Evolutionary conservation across 2,329 filamentous ascomycete genomes (phyloP).

Genomic region (Neonectria sp.): DNA sequence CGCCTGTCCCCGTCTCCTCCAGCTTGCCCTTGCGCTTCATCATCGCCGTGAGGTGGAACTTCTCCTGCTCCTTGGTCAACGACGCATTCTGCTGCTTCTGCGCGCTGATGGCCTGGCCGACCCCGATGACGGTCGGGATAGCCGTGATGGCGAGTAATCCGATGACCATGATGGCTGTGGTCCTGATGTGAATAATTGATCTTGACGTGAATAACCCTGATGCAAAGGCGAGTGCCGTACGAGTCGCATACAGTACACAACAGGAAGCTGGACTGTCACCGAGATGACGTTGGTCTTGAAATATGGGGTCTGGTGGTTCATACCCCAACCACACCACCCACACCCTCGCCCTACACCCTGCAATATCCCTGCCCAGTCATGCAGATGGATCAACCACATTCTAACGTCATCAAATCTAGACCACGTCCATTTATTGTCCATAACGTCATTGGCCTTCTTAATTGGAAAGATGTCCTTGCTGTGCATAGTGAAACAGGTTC

Average conservation of each 20-base stretch:
- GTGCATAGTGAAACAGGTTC: constrained; percentile 44
- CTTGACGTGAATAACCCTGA: neutral
- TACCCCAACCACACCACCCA: neutral
- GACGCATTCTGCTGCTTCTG: constrained; percentile 69
- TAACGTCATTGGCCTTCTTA: constrained; percentile 29
- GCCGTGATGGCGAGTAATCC: constrained; percentile 66
- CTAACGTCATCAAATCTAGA: constrained; percentile 12
- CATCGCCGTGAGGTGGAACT: constrained; percentile 66
- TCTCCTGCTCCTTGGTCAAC: constrained; percentile 68
- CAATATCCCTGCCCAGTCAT: constrained; percentile 21
- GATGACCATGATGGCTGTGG: constrained; percentile 59
- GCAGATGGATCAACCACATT: constrained; percentile 5
- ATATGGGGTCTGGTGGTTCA: constrained; percentile 17
- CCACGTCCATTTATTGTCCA: constrained; percentile 17
- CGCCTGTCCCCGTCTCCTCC: constrained; percentile 60
- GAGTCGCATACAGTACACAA: constrained; percentile 3
- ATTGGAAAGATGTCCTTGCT: constrained; percentile 11
- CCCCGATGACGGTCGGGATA: constrained; percentile 70
- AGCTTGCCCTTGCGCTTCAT: constrained; percentile 58
- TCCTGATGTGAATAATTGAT: neutral
- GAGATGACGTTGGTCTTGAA: constrained; percentile 39
- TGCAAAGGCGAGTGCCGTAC: too few relatives aligned
- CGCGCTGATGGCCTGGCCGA: constrained; percentile 69
- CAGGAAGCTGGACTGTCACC: neutral
- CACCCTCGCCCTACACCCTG: constrained; percentile 6